Percentiles rank a stretch among this genome's conserved stretches.
These are phyloP conservation scores for Magnolia kwangsiensis DNA, from an alignment of 164 flowering plant species.

Conservation along the genomic window DNA sequence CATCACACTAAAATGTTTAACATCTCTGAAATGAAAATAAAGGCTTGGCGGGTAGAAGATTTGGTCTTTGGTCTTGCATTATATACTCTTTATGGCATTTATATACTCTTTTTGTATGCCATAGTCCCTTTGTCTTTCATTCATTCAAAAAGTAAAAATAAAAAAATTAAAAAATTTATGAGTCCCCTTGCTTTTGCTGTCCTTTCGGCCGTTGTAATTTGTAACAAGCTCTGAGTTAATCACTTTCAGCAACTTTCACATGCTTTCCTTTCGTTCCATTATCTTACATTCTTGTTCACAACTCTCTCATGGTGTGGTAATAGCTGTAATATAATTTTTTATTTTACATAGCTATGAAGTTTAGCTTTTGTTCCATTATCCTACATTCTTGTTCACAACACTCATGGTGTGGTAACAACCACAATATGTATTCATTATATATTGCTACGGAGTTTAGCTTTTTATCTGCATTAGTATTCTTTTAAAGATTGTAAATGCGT, in stretches of 20 bases:
- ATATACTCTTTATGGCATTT: no score
- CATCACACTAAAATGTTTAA: no score
- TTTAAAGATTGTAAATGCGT: not conserved
- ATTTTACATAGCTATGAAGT: no score
- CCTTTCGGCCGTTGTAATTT: not conserved
- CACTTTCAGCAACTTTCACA: not conserved
- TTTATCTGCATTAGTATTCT: not conserved
- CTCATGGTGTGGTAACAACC: not conserved
- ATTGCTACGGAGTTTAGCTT: not conserved
- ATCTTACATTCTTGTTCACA: not conserved
- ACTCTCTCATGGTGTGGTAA: no score
- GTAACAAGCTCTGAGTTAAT: not conserved
- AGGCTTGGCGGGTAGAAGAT: no score
- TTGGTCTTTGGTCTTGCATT: no score
- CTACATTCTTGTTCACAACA: not conserved
- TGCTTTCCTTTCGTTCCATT: not conserved
- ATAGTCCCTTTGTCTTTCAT: no score
- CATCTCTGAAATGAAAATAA: no score
- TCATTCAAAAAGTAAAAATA: no score
- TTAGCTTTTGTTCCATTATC: not conserved
- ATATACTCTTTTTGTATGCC: no score
- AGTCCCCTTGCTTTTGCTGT: not conserved
- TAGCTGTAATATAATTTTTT: no score
- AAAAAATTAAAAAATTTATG: no score
- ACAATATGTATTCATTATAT: not conserved